Conservation (phyloP, 1,139 yeast genomes). For the Yarrowia galli region DNA sequence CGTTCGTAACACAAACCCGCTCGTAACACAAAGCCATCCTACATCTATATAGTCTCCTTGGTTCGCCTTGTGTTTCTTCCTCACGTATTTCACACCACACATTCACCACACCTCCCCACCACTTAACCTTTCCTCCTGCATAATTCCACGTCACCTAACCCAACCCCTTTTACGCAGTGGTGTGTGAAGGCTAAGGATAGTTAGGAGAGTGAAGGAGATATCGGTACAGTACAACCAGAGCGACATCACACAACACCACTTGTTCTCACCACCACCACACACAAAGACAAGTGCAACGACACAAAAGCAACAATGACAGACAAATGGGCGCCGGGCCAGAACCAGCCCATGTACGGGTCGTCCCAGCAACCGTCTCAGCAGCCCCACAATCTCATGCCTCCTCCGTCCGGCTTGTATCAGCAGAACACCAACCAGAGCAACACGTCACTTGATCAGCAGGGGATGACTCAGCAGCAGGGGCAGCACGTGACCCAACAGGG, state of each 20-base stretch:
- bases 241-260: background rate
- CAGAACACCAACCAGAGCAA: constrained; percentile 41
- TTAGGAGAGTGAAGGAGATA: too few species aligned
- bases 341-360: background rate
- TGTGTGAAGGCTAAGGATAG: too few species aligned
- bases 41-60: background rate
- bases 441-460: constrained; percentile 40
- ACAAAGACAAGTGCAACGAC: too few species aligned
- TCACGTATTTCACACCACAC: too few species aligned
- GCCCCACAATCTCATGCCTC: constrained; percentile 35
- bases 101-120: background rate
- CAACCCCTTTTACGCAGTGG: constrained; percentile 10
- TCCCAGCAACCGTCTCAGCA: constrained; percentile 14
- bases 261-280: background rate
- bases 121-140: constrained; percentile 22
- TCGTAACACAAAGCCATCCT: background rate
- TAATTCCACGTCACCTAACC: constrained; percentile 38
- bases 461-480: background rate
- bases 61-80: too few species aligned
- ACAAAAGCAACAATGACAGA: background rate
- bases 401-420: constrained; percentile 40
- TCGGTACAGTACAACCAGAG: too few species aligned
- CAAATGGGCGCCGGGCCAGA: constrained; percentile 21
- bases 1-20: too few species aligned
- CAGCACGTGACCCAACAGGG: too few species aligned